phyloP scores from a whole-genome alignment of 140 eudicot species.

The Senecio squalidus region DNA sequence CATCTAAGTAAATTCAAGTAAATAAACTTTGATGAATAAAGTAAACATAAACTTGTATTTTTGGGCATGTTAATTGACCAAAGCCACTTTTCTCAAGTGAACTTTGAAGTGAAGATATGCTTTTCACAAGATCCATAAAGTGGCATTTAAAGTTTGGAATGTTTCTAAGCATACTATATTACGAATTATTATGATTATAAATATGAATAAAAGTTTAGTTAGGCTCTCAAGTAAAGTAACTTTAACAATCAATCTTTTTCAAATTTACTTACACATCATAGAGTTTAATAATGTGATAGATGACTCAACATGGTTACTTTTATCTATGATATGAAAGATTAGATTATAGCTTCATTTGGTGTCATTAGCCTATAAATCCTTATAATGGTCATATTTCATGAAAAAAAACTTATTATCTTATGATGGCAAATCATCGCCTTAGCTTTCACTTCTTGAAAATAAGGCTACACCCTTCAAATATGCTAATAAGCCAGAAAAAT shows the following conservation, averaged over 20 bases:
- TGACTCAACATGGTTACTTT: too few species aligned
- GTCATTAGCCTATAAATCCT: too few species aligned
- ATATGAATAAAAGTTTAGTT: neutral
- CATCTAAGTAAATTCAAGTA: neutral
- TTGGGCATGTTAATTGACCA: constrained; percentile 17
- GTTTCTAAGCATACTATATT: constrained; percentile 18
- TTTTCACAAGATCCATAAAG: constrained; percentile 38
- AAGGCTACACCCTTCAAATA: too few species aligned
- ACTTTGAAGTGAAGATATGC: constrained; percentile 35
- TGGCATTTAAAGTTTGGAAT: constrained; percentile 27
- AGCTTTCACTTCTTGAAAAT: too few species aligned
- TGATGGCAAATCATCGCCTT: too few species aligned
- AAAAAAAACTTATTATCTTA: too few species aligned
- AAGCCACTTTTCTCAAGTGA: constrained; percentile 19
- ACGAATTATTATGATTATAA: too few species aligned
- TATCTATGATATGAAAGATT: too few species aligned
- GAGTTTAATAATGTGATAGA: too few species aligned
- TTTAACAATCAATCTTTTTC: neutral
- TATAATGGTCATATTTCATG: too few species aligned
- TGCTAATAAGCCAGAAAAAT: too few species aligned
- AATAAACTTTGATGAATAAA: neutral
- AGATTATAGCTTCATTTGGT: too few species aligned
- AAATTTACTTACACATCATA: neutral
- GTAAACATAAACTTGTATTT: constrained; percentile 16
- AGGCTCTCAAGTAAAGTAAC: constrained; percentile 1